Evolutionary conservation across 176 grass and related monocot species (phyloP), one percentile per base, ranked within the genome.

Genomic region (Avena atlantica): DNA sequence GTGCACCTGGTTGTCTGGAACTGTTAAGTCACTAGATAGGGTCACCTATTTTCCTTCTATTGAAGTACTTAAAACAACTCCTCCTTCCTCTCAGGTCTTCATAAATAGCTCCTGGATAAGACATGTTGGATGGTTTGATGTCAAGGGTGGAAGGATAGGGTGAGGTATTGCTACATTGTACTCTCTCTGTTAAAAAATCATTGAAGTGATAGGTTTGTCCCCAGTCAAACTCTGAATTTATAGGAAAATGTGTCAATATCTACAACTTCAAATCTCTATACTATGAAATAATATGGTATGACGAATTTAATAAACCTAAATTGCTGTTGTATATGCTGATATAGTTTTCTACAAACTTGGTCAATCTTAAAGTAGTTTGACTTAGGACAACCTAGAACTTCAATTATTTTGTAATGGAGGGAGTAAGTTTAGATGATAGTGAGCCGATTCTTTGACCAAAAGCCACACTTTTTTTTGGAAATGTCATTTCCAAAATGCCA

Each of bases 121-220:
- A 37, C 55, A n/a, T 87, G 65, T 66, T 90, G 79, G 84, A 20
- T 2, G 9, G 79, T 64, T 78, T 53, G 84, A 78, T 51, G 55
- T 60, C 53, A 49, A 74, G 58, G 80, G 75, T 87, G 64, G 48
- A 73, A 79, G 36, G 66, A 55, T 83, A 74, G 70, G 66, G 16
- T 73, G 80, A 87, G 48, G 55, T 66, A 90, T 84, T 59, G 74
- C 65, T 87, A 51, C 85, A 87, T 87, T 87, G 76, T 37, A 42
- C 40, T 42, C 40, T 42, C 5, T 42, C 40, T 42, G 40, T 42
- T 42, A 6, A 42, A 42, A 42, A 42, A 42, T 42, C 40, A 42
- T 42, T 42, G 40, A 42, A 42, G 40, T 42, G 5, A 5, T 42
- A 42, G 40, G 40, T 42, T 42, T 42, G 40, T 42, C 40, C 40